phyloP scores from a whole-genome alignment of 345 rosid species.

The Salix koriyanagi region DNA sequence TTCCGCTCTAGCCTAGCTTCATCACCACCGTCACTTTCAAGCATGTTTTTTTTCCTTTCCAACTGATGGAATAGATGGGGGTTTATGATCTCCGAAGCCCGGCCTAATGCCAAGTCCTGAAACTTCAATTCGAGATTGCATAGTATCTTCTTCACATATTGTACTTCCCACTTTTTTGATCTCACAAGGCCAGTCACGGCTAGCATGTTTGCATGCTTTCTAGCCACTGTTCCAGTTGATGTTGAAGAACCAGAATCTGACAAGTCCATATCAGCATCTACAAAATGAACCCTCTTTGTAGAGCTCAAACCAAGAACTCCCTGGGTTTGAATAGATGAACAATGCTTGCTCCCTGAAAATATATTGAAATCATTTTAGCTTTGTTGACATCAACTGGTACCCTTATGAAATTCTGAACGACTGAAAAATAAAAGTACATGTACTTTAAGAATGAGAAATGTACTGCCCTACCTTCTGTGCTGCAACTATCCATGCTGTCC shows the following conservation, averaged over 20 bases:
- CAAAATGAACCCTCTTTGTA: constrained; percentile 28
- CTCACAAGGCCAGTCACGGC: constrained; percentile 17
- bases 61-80: constrained; percentile 64
- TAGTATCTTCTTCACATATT: constrained; percentile 59
- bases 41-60: constrained; percentile 43
- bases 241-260: constrained; percentile 71
- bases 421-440: not conserved
- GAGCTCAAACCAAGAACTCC: constrained; percentile 41
- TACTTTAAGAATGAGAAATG: not conserved
- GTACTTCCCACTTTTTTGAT: constrained; percentile 52
- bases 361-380: constrained; percentile 9
- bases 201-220: constrained; percentile 15
- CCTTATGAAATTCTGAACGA: not conserved
- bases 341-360: constrained; percentile 49
- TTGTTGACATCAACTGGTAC: not conserved
- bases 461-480: constrained; percentile 39
- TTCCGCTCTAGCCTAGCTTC: constrained; percentile 51
- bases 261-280: constrained; percentile 51
- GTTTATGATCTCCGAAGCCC: constrained; percentile 38
- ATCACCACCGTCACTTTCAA: constrained; percentile 17
- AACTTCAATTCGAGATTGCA: constrained; percentile 56
- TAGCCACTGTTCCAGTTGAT: constrained; percentile 30
- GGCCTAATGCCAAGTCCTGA: constrained; percentile 57
- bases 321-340: constrained; percentile 48
- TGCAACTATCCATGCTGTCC: constrained; percentile 49